Evolutionary conservation across 2,329 filamentous ascomycete species (phyloP), one percentile per base, ranked within the genome.

Genomic region (Microsporum audouinii): DNA sequence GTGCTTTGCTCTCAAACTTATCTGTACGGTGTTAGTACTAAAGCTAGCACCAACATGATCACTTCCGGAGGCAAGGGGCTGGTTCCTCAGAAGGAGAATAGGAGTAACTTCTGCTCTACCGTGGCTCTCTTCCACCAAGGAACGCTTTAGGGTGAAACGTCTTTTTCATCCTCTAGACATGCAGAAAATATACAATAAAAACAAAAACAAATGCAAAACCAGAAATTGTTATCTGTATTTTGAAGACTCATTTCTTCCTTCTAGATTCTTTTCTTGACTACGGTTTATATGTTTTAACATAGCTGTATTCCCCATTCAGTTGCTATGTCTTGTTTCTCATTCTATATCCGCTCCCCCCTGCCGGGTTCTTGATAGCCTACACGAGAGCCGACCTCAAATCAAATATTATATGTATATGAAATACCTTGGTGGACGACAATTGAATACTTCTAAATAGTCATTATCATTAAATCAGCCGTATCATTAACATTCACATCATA

Each of bases 1-100:
- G 77, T 92, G 39, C 85, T 90, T 72, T 81, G 82, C 70, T 88
- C 78, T 0, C 68, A 79, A 58, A 71, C 73, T 43, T 77, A 84
- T 66, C 72, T 91, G 41, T 88, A 82, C 65, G 88, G 83, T 5
- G 73, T 91, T 60, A 88, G 81, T 75, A 91, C 88, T 64, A 90
- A 90, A 78, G 87, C 87, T 2, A 80, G 84, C 27, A 78, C 81
- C 58, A 89, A 88, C 75, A 90, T 91, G 86, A 75, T 91, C 63
- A 85, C 81, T 0, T 74, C 72, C 5, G 65, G 66, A 4, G 75
- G 74, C 5, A 66, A 68, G 59, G 66, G 66, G 5, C 64, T 77
- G 5, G 75, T 78, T 6, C 68, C 66, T 1, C 68, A 76, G 64
- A 68, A 67, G 33, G 74, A 76, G 5, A 78, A 78, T 60, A 65